Evolutionary conservation across 306 rosid species (phyloP).

Genomic region (Ormosia emarginata): DNA sequence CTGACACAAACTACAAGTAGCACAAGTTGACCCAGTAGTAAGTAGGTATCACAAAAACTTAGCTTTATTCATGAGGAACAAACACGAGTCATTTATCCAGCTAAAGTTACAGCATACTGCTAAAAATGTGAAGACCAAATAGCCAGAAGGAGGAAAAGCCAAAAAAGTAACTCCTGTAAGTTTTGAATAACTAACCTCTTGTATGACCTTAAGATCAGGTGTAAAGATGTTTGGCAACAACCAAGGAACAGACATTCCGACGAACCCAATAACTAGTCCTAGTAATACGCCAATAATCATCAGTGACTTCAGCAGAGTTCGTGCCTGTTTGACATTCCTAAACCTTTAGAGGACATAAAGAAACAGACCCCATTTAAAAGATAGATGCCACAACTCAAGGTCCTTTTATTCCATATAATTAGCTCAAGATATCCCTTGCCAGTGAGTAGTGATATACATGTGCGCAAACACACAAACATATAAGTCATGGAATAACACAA

Average conservation of each 20-base stretch:
- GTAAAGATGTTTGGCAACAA: neutral
- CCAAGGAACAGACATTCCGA: conserved; percentile 19
- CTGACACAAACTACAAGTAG: neutral
- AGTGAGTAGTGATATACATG: neutral
- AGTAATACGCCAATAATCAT: conserved; percentile 16
- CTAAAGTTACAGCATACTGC: neutral
- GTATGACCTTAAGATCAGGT: neutral
- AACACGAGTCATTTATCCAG: neutral
- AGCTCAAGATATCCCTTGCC: neutral
- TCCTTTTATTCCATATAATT: neutral
- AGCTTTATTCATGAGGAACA: neutral
- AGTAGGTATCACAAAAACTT: neutral
- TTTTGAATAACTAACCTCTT: neutral
- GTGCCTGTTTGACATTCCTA: conserved; percentile 8
- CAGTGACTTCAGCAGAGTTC: conserved; percentile 11
- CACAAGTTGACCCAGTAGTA: neutral
- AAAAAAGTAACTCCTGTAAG: neutral
- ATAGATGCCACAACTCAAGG: neutral
- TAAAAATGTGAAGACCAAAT: neutral
- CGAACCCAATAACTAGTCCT: conserved; percentile 13
- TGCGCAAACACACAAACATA: neutral
- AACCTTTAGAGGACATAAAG: neutral
- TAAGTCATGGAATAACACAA: neutral
- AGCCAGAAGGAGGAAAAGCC: neutral
- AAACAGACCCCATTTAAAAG: neutral